phyloP scores from a whole-genome alignment of 2,329 filamentous ascomycete genomes.

The Fusarium sp. region DNA sequence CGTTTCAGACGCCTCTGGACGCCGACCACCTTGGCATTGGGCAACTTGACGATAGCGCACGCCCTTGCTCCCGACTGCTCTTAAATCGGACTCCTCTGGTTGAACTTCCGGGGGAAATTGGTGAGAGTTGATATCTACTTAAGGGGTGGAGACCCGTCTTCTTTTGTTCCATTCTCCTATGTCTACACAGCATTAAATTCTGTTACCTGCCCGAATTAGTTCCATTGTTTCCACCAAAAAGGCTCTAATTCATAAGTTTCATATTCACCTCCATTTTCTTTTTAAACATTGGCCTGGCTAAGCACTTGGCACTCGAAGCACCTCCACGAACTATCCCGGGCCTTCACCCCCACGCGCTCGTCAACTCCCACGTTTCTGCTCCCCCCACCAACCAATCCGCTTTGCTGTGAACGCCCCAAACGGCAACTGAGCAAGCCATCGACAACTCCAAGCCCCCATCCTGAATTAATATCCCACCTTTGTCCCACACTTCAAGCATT shows the following conservation, averaged over 20 bases:
- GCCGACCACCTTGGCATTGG: conserved; percentile 44
- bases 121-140: conserved; percentile 43
- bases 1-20: conserved; percentile 37
- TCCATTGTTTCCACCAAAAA: conserved; percentile 32
- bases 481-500: conserved; percentile 69
- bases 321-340: conserved; percentile 45
- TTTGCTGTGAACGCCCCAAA: conserved; percentile 46
- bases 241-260: conserved; percentile 27
- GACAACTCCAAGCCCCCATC: conserved; percentile 45
- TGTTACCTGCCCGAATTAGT: conserved; percentile 22
- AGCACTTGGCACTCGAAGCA: conserved; percentile 42
- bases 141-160: conserved; percentile 46
- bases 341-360: conserved; percentile 46
- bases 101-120: conserved; percentile 32
- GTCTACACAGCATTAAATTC: conserved; percentile 22
- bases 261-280: conserved; percentile 22
- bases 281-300: conserved; percentile 25
- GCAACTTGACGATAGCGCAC: conserved; percentile 43
- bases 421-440: conserved; percentile 51
- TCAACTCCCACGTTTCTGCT: conserved; percentile 45
- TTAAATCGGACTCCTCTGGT: conserved; percentile 35
- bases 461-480: conserved; percentile 58
- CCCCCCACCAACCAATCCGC: conserved; percentile 48
- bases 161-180: conserved; percentile 22
- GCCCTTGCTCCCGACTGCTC: conserved; percentile 35